These are phyloP conservation scores for Bryoerythrophyllum caledonicum DNA, from an alignment of 225 moss, liverwort and hornwort genomes.

Conservation along the genomic window DNA sequence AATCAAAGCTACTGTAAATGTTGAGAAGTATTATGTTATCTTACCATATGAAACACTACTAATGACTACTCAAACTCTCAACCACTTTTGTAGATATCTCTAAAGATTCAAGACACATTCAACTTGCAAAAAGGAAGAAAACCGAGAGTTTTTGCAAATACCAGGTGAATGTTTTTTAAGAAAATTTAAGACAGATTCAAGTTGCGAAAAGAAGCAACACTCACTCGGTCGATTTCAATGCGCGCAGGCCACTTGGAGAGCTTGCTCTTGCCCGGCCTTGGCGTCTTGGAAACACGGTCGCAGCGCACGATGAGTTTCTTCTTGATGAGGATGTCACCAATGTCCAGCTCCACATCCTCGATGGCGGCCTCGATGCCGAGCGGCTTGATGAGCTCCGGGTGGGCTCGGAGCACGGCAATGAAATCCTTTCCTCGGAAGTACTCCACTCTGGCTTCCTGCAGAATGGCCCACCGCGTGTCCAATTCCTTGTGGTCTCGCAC, in stretches of 20 bases:
- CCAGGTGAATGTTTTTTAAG: too few relatives aligned
- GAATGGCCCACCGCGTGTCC: slow-evolving; percentile 94
- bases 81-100: too few relatives aligned
- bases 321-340: slow-evolving; percentile 76
- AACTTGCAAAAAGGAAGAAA: not conserved
- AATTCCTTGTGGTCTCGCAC: slow-evolving; percentile 93
- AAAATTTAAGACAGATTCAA: too few relatives aligned
- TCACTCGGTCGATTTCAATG: slow-evolving; percentile 64
- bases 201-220: not conserved
- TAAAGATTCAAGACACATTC: too few relatives aligned
- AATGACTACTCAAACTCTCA: too few relatives aligned
- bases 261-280: slow-evolving; percentile 91
- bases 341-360: slow-evolving; percentile 67
- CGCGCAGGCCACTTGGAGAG: slow-evolving; percentile 99
- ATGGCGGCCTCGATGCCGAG: slow-evolving; percentile 59
- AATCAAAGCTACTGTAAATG: too few relatives aligned
- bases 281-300: slow-evolving; percentile 78
- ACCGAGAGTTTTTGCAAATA: too few relatives aligned
- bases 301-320: slow-evolving; percentile 86
- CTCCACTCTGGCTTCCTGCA: slow-evolving; percentile 94
- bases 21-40: too few relatives aligned
- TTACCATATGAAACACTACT: too few relatives aligned
- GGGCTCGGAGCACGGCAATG: slow-evolving; percentile 62
- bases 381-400: slow-evolving; percentile 75
- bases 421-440: slow-evolving; percentile 95